Evolutionary conservation across 306 rosid species (phyloP).

Genomic region (Begonia masoniana): DNA sequence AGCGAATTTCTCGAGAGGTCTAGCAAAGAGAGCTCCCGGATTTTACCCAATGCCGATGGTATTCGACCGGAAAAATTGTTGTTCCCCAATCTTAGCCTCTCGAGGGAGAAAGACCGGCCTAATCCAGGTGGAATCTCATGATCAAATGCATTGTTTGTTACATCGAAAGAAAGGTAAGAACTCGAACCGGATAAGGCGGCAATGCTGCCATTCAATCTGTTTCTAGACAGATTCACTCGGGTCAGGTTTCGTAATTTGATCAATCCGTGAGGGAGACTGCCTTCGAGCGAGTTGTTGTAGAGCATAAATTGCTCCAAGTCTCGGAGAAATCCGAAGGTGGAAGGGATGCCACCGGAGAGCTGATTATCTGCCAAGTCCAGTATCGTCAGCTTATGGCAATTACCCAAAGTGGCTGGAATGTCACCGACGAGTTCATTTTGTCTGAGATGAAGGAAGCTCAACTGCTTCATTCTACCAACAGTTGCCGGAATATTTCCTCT

Average conservation of each 20-base stretch:
- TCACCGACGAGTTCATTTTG: conserved; percentile 78
- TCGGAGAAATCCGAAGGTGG: conserved; percentile 41
- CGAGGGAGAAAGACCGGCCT: conserved; percentile 61
- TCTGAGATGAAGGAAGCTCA: conserved; percentile 76
- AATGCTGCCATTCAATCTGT: conserved; percentile 72
- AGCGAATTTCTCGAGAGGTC: conserved; percentile 71
- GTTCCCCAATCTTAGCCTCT: conserved; percentile 66
- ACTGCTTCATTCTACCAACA: conserved; percentile 54
- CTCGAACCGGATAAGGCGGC: conserved; percentile 47
- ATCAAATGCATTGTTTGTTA: conserved; percentile 54
- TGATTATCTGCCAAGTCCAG: conserved; percentile 79
- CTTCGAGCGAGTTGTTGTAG: conserved; percentile 92
- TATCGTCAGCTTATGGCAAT: conserved; percentile 52
- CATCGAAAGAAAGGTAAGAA: conserved; percentile 67
- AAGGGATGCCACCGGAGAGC: conserved; percentile 63
- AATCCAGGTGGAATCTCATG: conserved; percentile 56
- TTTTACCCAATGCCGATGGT: conserved; percentile 53
- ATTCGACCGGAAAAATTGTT: conserved; percentile 63
- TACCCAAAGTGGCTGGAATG: conserved; percentile 72
- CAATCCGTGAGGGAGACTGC: conserved; percentile 63
- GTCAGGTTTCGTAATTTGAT: conserved; percentile 49
- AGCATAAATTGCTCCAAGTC: conserved; percentile 69
- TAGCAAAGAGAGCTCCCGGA: conserved; percentile 41
- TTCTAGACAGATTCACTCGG: conserved; percentile 68
- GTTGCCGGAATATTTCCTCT: conserved; percentile 62